Base-by-base conservation (phyloP, 75 land plant genomes). In the Selaginella moellendorffii region DNA sequence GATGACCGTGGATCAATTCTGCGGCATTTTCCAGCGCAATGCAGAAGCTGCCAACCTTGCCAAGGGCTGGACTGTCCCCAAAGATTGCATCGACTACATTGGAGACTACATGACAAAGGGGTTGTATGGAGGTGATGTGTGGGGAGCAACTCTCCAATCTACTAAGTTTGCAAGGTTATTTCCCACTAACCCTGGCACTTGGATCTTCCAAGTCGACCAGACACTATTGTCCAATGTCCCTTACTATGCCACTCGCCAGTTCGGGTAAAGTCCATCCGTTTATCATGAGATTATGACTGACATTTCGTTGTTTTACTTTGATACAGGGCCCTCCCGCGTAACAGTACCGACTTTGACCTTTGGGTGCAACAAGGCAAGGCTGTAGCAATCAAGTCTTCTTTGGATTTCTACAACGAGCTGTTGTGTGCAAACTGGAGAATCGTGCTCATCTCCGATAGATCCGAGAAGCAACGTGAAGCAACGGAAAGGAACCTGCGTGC, bases 141-240 rank as follows among this genome's bases (percentile, higher is more conserved):
- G 62, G 2, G 63, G 66, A 52, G 72, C 81, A 1, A n/a, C n/a
- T n/a, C n/a, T n/a, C n/a, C n/a, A n/a, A n/a, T n/a, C n/a, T n/a
- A 69, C 76, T 0, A 72, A 75, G 0, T 70, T 78, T 23, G 80
- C 81, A 17, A 0, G 30, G 18, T n/a, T 22, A 0, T 86, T 81
- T 54, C 53, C 79, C 0, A 53, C 18, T 1, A 19, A 26, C 0
- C 61, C 56, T 0, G 76, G 46, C 0, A 78, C 78, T 2, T 78
- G 83, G 78, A 56, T 89, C 24, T 28, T 89, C 14, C 90, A 89
- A 31, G 81, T 89, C 9, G 96, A 89, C 65, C 90, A 86, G 53
- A 86, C 91, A 14, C 78, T 81, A 61, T 52, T 89, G 26, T 86
- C 90, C 18, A 83, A 88, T 36, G 9, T 70, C 58, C 59, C 30